These are phyloP conservation scores for Chlorophyllum brunneum DNA, from an alignment of 768 basidiomycete species.

Conservation along the genomic window DNA sequence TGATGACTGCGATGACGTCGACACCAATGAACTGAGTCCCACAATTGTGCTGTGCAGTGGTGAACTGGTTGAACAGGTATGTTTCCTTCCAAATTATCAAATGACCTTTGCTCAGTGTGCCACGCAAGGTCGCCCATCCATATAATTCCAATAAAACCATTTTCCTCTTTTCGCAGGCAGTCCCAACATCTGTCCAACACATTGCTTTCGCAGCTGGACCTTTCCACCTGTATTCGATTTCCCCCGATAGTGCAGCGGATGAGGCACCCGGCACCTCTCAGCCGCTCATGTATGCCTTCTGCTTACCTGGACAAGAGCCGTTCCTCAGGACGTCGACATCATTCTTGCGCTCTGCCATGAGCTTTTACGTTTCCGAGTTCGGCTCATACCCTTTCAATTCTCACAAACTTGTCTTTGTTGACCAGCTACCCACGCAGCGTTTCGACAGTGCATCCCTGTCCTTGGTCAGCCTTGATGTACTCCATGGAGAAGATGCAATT, in stretches of 20 bases:
- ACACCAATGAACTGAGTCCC: constrained; percentile 54
- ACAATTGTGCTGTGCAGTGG: constrained; percentile 93
- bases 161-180: constrained; percentile 85
- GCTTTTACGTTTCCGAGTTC: constrained; percentile 85
- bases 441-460: constrained; percentile 86
- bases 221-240: constrained; percentile 74
- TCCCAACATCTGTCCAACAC: constrained; percentile 92
- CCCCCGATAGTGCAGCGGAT: constrained; percentile 55
- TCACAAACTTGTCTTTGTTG: constrained; percentile 92
- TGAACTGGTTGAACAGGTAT: constrained; percentile 89
- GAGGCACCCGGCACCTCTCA: constrained; percentile 63
- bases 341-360: constrained; percentile 86
- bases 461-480: constrained; percentile 71
- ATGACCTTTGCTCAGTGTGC: constrained; percentile 1
- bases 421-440: constrained; percentile 76
- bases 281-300: constrained; percentile 86
- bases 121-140: constrained; percentile 80
- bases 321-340: constrained; percentile 66
- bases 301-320: constrained; percentile 82
- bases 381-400: constrained; percentile 96
- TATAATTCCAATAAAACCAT: constrained; percentile 92
- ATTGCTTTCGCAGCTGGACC: constrained; percentile 95
- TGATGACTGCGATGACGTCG: constrained; percentile 44
- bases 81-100: constrained; percentile 17
- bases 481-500: constrained; percentile 85